Base-by-base conservation (phyloP, 306 rosid species). In the Prunus padus region DNA sequence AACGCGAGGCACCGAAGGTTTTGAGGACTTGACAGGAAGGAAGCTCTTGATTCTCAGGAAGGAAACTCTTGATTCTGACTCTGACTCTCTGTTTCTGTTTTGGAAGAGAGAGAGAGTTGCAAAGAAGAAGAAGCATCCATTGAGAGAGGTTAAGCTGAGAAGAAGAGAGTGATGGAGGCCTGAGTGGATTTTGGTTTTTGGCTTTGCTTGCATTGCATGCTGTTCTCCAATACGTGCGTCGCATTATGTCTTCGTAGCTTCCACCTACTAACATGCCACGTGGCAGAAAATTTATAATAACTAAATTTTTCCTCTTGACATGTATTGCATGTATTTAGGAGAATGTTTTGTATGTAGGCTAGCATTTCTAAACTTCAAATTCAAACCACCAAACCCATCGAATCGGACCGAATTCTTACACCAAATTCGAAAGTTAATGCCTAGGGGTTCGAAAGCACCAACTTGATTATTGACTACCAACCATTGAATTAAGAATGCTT, bases 1-100 rank as follows among this genome's bases (percentile, higher is more conserved):
- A 87, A 61, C 47, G 76, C 84, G 87, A 79, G 75, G 68, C 54
- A 40, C 87, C 87, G 30, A 57, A 33, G 63, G 67, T 81, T 78
- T 78, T 74, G 75, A 81, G 76, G 80, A 69, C 1, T 64, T 75
- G 85, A 79, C 86, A 77, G 86, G 57, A 46, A 47, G 74, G 82
- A 13, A 57, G n/a, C 16, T 51, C 8, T 51, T 51, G 56, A 51
- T 20, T 14, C 56, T n/a, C 86, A 77, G 86, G 57, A 46, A 47
- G 74, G 82, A 13, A 57, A 28, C 16, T 51, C 8, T 51, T 14
- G 56, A 37, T 9, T 37, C 9, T 37, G 19, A 18, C 33, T 60
- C 65, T 60, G n/a, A 4, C 33, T 14, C 4, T 25, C 37, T 37
- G 42, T 37, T 37, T 59, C 19, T 59, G 4, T 9, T 20, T 2